phyloP scores from a whole-genome alignment of 2,329 filamentous ascomycete genomes.

The Pestalotiopsis sp. region DNA sequence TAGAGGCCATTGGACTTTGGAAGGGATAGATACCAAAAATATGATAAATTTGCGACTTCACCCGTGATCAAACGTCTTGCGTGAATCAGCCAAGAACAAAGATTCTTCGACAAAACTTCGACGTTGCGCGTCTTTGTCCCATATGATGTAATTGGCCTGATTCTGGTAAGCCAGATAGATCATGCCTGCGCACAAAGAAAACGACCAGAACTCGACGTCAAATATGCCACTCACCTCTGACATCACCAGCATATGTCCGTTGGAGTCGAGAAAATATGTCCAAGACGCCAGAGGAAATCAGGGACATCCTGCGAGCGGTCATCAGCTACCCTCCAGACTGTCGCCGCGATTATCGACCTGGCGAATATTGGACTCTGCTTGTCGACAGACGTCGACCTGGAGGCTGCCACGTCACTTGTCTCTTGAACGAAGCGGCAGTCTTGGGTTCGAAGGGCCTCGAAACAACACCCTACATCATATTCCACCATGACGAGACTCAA shows the following conservation, averaged over 20 bases:
- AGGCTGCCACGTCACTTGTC: neutral
- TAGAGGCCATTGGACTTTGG: slow-evolving; percentile 13
- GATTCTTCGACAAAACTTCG: neutral
- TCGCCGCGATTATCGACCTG: neutral
- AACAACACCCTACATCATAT: neutral
- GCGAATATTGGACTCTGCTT: neutral
- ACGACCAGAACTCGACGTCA: neutral
- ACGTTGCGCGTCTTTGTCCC: too few relatives aligned
- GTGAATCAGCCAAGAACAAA: neutral
- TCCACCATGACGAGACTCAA: neutral
- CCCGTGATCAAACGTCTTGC: neutral
- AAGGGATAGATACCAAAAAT: neutral
- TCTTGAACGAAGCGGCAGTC: neutral
- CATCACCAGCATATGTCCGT: neutral
- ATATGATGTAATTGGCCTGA: too few relatives aligned
- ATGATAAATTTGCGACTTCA: neutral
- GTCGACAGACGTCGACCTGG: neutral
- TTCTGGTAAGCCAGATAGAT: too few relatives aligned
- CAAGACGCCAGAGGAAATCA: neutral
- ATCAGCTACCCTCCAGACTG: neutral
- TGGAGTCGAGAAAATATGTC: neutral
- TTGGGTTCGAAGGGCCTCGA: neutral
- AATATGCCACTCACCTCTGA: neutral
- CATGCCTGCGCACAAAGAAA: neutral
- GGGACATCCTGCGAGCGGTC: neutral